A percentile compares a stretch with the other conserved stretches of the same genome.
These are phyloP conservation scores for Penicillium sp. DNA, from an alignment of 2,329 filamentous ascomycete genomes.

Conservation along the genomic window DNA sequence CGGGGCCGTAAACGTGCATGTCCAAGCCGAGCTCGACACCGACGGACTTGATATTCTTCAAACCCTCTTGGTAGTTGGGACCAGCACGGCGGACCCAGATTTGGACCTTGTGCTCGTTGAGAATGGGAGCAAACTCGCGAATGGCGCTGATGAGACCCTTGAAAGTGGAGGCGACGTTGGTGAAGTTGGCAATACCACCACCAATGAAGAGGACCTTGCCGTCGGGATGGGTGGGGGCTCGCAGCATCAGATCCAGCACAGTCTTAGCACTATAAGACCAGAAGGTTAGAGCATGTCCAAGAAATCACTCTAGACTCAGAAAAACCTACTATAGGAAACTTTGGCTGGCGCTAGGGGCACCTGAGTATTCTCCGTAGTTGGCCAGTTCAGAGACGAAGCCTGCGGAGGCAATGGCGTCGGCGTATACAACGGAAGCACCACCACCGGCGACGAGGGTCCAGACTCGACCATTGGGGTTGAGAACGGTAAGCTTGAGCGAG, in stretches of 20 bases:
- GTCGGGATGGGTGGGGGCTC: conserved; percentile 76
- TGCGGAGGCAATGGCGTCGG: conserved; percentile 94
- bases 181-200: conserved; percentile 99
- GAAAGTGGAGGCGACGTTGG: conserved; percentile 98
- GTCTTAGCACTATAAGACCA: too few species aligned
- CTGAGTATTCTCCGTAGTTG: conserved; percentile 99
- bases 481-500: conserved; percentile 94
- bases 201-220: conserved; percentile 99
- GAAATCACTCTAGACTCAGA: too few species aligned
- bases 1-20: conserved; percentile 84
- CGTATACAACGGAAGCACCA: conserved; percentile 98
- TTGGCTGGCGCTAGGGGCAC: conserved; percentile 96
- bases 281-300: too few species aligned
- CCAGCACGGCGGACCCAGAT: conserved; percentile 92
- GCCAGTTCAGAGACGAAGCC: conserved; percentile 94
- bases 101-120: conserved; percentile 95
- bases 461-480: conserved; percentile 86
- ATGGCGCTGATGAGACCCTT: conserved; percentile 98
- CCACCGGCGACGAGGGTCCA: conserved; percentile 99
- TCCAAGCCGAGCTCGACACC: conserved; percentile 90
- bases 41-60: conserved; percentile 99
- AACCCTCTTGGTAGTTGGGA: conserved; percentile 99
- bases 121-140: conserved; percentile 77
- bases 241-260: conserved; percentile 94
- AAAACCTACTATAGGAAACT: conserved; percentile 99